Conservation (phyloP, 169 alveolate genomes). For the Plasmodium fragile region DNA sequence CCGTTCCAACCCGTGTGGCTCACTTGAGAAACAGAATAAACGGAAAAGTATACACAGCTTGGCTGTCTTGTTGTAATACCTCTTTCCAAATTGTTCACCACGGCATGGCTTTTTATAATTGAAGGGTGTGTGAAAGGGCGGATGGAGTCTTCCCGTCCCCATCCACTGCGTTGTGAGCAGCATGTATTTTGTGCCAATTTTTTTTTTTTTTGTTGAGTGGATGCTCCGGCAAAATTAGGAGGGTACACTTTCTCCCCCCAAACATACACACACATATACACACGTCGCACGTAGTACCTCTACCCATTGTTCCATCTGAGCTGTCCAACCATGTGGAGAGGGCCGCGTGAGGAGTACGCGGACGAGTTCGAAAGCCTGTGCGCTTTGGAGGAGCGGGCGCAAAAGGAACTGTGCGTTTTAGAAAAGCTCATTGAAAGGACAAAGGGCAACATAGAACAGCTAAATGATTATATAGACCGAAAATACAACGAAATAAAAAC, state of each 20-base stretch:
- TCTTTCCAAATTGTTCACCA: too few species aligned
- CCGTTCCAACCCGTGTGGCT: too few species aligned
- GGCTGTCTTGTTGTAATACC: too few species aligned
- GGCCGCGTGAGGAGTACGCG: not conserved
- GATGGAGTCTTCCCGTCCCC: not conserved
- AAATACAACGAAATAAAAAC: conserved; percentile 65
- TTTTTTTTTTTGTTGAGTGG: not conserved
- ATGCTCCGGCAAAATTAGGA: not conserved
- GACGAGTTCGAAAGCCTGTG: conserved; percentile 19
- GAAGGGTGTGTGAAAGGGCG: not conserved
- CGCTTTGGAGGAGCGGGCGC: not conserved
- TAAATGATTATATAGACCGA: conserved; percentile 51
- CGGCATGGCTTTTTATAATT: too few species aligned
- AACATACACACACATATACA: too few species aligned
- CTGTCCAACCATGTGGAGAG: not conserved
- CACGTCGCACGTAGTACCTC: not conserved
- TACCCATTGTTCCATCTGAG: not conserved
- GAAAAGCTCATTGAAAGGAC: conserved; percentile 27
- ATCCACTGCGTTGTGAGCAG: not conserved
- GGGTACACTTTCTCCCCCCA: not conserved
- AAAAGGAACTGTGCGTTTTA: not conserved
- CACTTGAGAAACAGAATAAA: too few species aligned
- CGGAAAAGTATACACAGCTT: too few species aligned
- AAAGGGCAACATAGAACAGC: conserved; percentile 32
- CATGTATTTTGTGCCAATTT: not conserved